Conservation (phyloP, 1,139 yeast genomes). For the Magnusiomyces ingens region DNA sequence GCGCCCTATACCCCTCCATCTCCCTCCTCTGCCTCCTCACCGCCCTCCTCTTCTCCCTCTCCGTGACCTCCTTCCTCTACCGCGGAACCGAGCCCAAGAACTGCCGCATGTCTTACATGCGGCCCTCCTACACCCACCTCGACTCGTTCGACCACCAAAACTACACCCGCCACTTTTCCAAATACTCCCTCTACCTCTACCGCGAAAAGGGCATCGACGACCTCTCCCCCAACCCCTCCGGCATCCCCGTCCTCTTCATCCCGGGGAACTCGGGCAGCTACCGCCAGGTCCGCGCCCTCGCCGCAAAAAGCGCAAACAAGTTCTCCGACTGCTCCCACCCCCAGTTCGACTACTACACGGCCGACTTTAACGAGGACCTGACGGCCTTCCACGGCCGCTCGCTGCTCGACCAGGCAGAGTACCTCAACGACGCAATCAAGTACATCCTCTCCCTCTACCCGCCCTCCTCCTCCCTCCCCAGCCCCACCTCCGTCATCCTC, state of each 20-base stretch:
- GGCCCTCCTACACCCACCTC: slow-evolving; percentile 67
- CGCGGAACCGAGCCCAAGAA: slow-evolving; percentile 12
- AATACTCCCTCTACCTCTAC: slow-evolving; percentile 69
- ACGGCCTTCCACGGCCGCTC: slow-evolving; percentile 96
- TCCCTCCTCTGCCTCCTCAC: background rate
- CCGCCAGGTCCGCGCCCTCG: slow-evolving; percentile 72
- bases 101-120: slow-evolving; percentile 28
- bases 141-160: slow-evolving; percentile 54
- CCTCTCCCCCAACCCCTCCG: slow-evolving; percentile 43
- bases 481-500: slow-evolving; percentile 57
- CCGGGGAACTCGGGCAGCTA: slow-evolving; percentile 90
- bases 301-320: slow-evolving; percentile 53
- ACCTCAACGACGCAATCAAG: slow-evolving; percentile 75
- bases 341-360: slow-evolving; percentile 67
- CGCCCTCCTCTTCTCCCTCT: background rate
- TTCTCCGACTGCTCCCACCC: slow-evolving; percentile 3
- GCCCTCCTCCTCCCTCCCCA: slow-evolving; percentile 10
- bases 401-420: slow-evolving; percentile 89
- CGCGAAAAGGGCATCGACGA: slow-evolving; percentile 37
- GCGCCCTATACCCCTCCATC: background rate
- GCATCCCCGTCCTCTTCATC: slow-evolving; percentile 72
- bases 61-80: slow-evolving; percentile 8
- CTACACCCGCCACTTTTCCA: slow-evolving; percentile 62
- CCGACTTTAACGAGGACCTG: slow-evolving; percentile 92
- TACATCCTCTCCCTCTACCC: slow-evolving; percentile 67